Conservation (phyloP, 2,329 filamentous ascomycete species). For the Sclerotinia trifoliorum region DNA sequence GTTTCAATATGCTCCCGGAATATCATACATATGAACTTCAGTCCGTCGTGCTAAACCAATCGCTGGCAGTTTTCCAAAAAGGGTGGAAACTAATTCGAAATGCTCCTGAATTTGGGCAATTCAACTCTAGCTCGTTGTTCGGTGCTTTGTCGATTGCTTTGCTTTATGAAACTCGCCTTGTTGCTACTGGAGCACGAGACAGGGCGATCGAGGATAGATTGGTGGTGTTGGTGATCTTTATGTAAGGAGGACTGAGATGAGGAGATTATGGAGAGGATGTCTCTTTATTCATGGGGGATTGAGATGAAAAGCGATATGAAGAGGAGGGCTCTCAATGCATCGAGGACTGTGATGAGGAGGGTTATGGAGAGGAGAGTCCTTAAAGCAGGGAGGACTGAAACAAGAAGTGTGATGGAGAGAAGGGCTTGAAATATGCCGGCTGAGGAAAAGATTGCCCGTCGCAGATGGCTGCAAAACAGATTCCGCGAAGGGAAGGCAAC, state of each 20-base stretch:
- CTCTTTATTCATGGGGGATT: too few species aligned
- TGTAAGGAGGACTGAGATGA: background rate
- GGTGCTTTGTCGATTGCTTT: background rate
- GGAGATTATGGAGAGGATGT: too few species aligned
- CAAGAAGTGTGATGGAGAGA: too few species aligned
- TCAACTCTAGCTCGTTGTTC: background rate
- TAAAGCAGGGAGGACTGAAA: background rate
- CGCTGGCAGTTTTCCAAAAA: background rate
- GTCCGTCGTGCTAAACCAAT: background rate
- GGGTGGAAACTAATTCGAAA: background rate
- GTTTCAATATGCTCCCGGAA: background rate
- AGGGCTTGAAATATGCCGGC: background rate
- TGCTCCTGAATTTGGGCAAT: background rate
- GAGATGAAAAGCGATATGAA: too few species aligned
- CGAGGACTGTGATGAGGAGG: background rate
- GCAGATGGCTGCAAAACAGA: background rate
- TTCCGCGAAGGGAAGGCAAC: too few species aligned
- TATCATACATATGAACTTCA: background rate
- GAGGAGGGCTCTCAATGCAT: background rate
- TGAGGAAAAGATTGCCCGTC: background rate
- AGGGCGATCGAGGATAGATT: background rate
- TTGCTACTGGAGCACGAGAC: too few species aligned
- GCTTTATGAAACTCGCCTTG: too few species aligned
- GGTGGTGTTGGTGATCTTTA: too few species aligned
- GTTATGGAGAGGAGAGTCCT: too few species aligned